Base-by-base conservation (phyloP, 2,329 filamentous ascomycete species). In the Ophiostoma perfectum region DNA sequence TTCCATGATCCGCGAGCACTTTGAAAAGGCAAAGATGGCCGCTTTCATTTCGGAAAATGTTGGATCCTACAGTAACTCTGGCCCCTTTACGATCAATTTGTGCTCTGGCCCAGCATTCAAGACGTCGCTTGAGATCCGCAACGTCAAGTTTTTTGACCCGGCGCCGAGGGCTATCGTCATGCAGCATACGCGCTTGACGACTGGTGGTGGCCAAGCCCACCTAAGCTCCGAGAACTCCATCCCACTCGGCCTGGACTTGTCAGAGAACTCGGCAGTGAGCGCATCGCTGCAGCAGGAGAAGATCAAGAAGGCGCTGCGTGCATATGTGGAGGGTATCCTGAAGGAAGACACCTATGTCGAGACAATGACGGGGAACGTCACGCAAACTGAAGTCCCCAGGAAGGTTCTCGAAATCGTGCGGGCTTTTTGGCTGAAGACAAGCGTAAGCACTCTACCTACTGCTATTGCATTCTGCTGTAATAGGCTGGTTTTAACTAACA, bases 81-180 rank as follows among this genome's bases (percentile, higher is more conserved):
- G 81, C n/a, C 72, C 76, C 0, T 83, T 79, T 69, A 75, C 78
- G 0, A 78, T 86, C 14, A 79, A 82, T 74, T 76, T 87, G 11
- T 82, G 81, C 55, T 82, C 81, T 0, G 84, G 84, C 1, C 69
- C 75, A 0, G 72, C 75, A 1, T 84, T 86, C 71, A 73, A 74
- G 11, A 77, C 80, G 0, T 79, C 78, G 4, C 74, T 87, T 66
- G 78, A 78, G n/a, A 72, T 86, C 42, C 76, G 77, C 12, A 66
- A 68, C 5, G 84, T 82, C 66, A 82, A 80, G 69, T 83, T 85
- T 74, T 86, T 86, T 74, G 81, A 80, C 2, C 78, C 84, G 14
- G 81, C 79, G 72, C 18, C 45, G 2, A 78, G 80, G 5, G 71
- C 74, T 38, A 82, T 84, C 7, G 80, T 83, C 27, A 72, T 83